Evolutionary conservation across 805 yeast species (phyloP), one percentile per base, ranked within the genome.

Genomic region (Lipomyces starkeyi): DNA sequence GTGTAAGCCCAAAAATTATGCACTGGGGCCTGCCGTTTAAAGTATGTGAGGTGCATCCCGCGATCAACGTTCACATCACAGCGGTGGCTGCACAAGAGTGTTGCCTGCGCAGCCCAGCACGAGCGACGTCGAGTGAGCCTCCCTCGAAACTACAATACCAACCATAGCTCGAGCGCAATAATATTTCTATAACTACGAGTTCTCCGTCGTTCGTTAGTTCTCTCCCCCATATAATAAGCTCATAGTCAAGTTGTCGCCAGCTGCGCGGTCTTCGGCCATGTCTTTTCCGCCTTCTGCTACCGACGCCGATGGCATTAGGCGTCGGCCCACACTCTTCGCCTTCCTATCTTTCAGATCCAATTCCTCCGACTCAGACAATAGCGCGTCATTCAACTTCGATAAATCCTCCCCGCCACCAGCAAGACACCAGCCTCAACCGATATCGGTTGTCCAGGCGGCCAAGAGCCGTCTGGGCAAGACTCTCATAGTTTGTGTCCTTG

Each of bases 391-490:
- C 14, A 53, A 57, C 52, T 65, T 68, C 40, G 72, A 69, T 37
- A 69, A 69, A 64, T 47, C 43, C 9, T 59, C 62, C 8, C 6
- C 59, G 5, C n/a, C 43, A 22, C 52, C 53, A 14, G 13, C 40
- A 17, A 40, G 52, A 7, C n/a, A 53, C 17, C 34, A 35, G 11
- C 55, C 49, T 13, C 59, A 61, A 35, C 14, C 53, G 32, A 52
- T 68, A 34, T 66, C 70, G 17, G 13, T 68, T 20, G 54, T 59
- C 32, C 66, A 67, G 57, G 70, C 71, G 5, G 55, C 62, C 58
- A 71, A 70, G 58, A 60, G 66, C 43, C 59, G 72, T 3, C 40
- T 69, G 17, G 72, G 69, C 43, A 67, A 64, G 64, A 64, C 72
- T 34, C 13, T 69, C 17, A 4, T 61, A 53, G 56, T 59, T 17